Percentiles rank a stretch among this genome's conserved stretches.
phyloP scores from a whole-genome alignment of 176 grass and related monocot species.

The Oryza glumipatula region DNA sequence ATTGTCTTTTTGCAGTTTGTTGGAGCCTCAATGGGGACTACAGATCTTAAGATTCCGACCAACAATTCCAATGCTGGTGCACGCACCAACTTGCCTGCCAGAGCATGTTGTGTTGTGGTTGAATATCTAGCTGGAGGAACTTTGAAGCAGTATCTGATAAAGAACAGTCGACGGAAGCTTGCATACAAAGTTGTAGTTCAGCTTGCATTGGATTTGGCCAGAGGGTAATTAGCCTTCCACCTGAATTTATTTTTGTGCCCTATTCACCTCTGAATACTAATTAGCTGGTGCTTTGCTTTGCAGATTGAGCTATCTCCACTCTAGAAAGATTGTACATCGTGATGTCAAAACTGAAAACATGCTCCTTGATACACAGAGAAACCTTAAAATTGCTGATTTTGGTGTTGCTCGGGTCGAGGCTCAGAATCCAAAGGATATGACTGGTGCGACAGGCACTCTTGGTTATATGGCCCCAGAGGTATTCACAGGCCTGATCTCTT shows the following conservation, averaged over 20 bases:
- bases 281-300: neutral
- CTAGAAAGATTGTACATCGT: constrained; percentile 66
- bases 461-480: constrained; percentile 98
- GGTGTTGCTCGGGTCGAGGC: constrained; percentile 88
- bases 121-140: constrained; percentile 90
- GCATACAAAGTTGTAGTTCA: constrained; percentile 84
- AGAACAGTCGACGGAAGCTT: constrained; percentile 74
- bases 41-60: constrained; percentile 73
- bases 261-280: neutral
- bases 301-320: constrained; percentile 77
- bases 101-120: constrained; percentile 91
- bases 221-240: constrained; percentile 64
- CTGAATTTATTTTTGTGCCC: constrained; percentile 7
- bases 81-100: constrained; percentile 60
- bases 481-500: neutral
- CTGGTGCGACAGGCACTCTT: constrained; percentile 81
- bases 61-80: constrained; percentile 51
- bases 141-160: constrained; percentile 83
- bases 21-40: constrained; percentile 92
- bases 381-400: constrained; percentile 89
- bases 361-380: constrained; percentile 63
- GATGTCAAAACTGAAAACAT: constrained; percentile 93
- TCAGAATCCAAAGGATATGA: constrained; percentile 86
- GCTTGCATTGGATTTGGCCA: constrained; percentile 85
- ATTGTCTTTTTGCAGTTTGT: constrained; percentile 66